Conservation (phyloP, 129 eudicot species). For the Flaveria brownii region DNA sequence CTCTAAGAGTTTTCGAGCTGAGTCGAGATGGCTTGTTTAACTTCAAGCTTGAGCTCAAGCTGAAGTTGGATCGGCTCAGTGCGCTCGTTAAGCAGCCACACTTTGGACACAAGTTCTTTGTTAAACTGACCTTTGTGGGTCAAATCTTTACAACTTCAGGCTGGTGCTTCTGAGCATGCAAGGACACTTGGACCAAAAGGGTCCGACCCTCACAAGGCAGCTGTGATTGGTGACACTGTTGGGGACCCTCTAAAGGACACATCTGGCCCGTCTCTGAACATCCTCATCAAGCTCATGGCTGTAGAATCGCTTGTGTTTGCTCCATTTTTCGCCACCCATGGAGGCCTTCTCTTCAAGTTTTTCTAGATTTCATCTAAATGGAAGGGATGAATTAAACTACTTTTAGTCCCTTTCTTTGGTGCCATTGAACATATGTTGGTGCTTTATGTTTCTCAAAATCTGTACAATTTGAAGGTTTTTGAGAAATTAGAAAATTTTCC, state of each 20-base stretch:
- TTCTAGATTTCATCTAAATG: slow-evolving; percentile 31
- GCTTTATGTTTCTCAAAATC: slow-evolving; percentile 13
- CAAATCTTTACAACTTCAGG: slow-evolving; percentile 39
- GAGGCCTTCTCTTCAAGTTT: slow-evolving; percentile 83
- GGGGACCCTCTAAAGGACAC: slow-evolving; percentile 95
- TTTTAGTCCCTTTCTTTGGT: slow-evolving; percentile 4
- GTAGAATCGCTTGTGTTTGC: slow-evolving; percentile 92
- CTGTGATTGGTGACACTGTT: slow-evolving; percentile 86
- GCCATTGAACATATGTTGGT: slow-evolving; percentile 8
- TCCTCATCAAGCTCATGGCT: slow-evolving; percentile 91
- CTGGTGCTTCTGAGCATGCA: slow-evolving; percentile 90
- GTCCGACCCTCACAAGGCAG: slow-evolving; percentile 91
- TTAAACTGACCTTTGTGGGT: not conserved
- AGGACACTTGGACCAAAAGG: slow-evolving; percentile 83
- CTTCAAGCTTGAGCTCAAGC: not conserved
- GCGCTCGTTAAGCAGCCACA: not conserved
- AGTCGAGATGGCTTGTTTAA: not conserved
- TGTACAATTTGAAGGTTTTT: slow-evolving; percentile 21
- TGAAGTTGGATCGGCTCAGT: not conserved
- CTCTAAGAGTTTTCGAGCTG: not conserved
- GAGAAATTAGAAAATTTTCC: slow-evolving; percentile 25
- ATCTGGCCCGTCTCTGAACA: slow-evolving; percentile 87
- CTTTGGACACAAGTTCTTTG: slow-evolving; percentile 3
- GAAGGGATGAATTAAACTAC: slow-evolving; percentile 7
- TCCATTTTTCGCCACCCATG: slow-evolving; percentile 87